Conservation (phyloP, 805 yeast genomes). For the Candida ulmi region DNA sequence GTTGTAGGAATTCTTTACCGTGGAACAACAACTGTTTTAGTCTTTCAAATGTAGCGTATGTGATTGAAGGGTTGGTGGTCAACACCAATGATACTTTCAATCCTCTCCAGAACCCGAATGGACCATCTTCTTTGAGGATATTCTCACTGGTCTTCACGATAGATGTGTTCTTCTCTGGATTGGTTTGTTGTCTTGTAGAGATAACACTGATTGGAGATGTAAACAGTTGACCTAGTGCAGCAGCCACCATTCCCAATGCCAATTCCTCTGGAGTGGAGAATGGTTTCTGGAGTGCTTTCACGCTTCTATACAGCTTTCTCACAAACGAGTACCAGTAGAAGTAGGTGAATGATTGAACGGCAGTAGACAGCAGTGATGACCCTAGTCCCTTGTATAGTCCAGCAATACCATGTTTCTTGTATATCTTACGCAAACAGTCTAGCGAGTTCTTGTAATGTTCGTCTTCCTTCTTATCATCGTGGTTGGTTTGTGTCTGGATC, state of each 20-base stretch:
- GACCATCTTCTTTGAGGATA: slow-evolving; percentile 57
- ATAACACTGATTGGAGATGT: slow-evolving; percentile 79
- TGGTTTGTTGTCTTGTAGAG: slow-evolving; percentile 62
- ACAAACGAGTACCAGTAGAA: slow-evolving; percentile 84
- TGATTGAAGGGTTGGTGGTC: slow-evolving; percentile 80
- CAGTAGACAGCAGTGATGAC: slow-evolving; percentile 63
- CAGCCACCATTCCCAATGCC: slow-evolving; percentile 72
- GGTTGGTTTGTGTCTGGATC: slow-evolving; percentile 58
- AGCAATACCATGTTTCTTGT: slow-evolving; percentile 48
- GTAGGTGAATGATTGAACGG: slow-evolving; percentile 75
- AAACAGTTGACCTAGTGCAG: slow-evolving; percentile 73
- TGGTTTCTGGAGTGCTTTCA: slow-evolving; percentile 27
- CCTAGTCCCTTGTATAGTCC: slow-evolving; percentile 73
- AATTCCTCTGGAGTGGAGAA: slow-evolving; percentile 63
- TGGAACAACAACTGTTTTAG: slow-evolving; percentile 43
- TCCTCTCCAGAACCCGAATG: slow-evolving; percentile 77
- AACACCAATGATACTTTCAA: slow-evolving; percentile 73
- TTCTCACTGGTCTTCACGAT: slow-evolving; percentile 41
- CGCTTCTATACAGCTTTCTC: slow-evolving; percentile 43
- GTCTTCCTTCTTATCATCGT: slow-evolving; percentile 9
- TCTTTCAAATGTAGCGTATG: slow-evolving; percentile 76
- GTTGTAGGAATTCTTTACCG: slow-evolving; percentile 37
- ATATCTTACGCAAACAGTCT: slow-evolving; percentile 59
- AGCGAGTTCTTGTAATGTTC: slow-evolving; percentile 45
- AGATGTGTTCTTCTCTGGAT: slow-evolving; percentile 24